phyloP scores from a whole-genome alignment of 352 stramenopile species.

The Aphanomyces invadans region DNA sequence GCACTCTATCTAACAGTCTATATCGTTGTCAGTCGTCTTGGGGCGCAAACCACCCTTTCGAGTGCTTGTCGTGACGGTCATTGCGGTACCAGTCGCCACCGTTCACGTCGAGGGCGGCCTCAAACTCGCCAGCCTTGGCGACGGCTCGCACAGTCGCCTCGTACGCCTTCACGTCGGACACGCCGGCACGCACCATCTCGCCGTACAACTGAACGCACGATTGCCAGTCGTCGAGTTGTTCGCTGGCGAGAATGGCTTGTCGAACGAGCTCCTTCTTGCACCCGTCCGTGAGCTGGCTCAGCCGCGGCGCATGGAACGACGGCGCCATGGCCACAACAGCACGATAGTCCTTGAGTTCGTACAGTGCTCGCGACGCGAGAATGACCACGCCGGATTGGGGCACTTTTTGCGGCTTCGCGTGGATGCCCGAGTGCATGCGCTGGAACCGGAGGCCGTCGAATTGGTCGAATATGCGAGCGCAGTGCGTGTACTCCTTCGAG shows the following conservation, averaged over 20 bases:
- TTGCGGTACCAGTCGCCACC: conserved; percentile 79
- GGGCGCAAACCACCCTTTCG: conserved; percentile 44
- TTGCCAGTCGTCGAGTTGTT: conserved; percentile 61
- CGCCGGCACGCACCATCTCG: conserved; percentile 52
- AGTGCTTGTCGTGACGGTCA: conserved; percentile 39
- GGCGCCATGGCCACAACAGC: conserved; percentile 54
- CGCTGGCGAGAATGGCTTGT: conserved; percentile 49
- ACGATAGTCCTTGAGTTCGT: conserved; percentile 45
- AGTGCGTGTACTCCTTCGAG: conserved; percentile 34
- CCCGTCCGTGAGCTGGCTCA: conserved; percentile 29
- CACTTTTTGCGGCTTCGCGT: conserved; percentile 50
- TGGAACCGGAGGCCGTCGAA: conserved; percentile 47
- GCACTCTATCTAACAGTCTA: too few relatives aligned
- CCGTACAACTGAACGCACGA: conserved; percentile 68
- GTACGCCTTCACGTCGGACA: conserved; percentile 68
- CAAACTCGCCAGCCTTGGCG: conserved; percentile 71
- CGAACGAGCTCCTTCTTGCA: conserved; percentile 34
- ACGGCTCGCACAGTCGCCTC: conserved; percentile 78
- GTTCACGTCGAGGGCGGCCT: conserved; percentile 75
- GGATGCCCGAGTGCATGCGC: conserved; percentile 28
- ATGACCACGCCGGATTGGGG: conserved; percentile 59
- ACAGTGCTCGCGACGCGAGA: conserved; percentile 44
- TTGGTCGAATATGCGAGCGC: conserved; percentile 48
- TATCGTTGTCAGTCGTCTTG: background rate
- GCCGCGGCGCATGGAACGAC: conserved; percentile 35